phyloP scores from a whole-genome alignment of 306 rosid genomes.

The Quercus aquifolioides region DNA sequence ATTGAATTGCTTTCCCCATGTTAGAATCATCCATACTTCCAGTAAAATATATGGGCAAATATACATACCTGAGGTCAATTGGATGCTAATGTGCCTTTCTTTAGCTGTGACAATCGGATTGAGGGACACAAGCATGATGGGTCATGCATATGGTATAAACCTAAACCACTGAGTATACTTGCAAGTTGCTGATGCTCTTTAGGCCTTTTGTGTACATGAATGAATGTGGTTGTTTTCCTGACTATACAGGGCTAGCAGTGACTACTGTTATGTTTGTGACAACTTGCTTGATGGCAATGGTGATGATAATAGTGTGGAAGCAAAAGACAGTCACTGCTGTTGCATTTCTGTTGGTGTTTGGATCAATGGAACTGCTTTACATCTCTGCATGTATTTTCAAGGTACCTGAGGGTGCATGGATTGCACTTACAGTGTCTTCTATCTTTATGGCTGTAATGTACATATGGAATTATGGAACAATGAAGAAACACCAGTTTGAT shows the following conservation, averaged over 20 bases:
- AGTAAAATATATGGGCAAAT: conserved; percentile 65
- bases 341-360: conserved; percentile 46
- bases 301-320: conserved; percentile 67
- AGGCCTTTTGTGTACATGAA: background rate
- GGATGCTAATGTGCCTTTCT: conserved; percentile 75
- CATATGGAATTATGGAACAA: conserved; percentile 70
- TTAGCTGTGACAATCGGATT: conserved; percentile 60
- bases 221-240: conserved; percentile 26
- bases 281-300: conserved; percentile 71
- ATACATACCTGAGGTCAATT: conserved; percentile 76
- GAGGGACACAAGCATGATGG: conserved; percentile 62
- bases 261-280: conserved; percentile 70
- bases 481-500: conserved; percentile 62
- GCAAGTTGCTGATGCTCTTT: background rate
- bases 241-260: conserved; percentile 55
- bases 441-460: conserved; percentile 49
- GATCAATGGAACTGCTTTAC: conserved; percentile 61
- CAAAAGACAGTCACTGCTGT: conserved; percentile 39
- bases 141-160: conserved; percentile 67
- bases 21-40: conserved; percentile 62
- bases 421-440: conserved; percentile 43
- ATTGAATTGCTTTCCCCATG: conserved; percentile 64
- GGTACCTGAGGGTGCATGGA: conserved; percentile 70
- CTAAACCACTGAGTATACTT: background rate
- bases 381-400: conserved; percentile 54